A percentile compares a stretch with the other conserved stretches of the same genome.
These are phyloP conservation scores for Vitis labrusca DNA, from an alignment of 164 flowering plant genomes.

Conservation along the genomic window DNA sequence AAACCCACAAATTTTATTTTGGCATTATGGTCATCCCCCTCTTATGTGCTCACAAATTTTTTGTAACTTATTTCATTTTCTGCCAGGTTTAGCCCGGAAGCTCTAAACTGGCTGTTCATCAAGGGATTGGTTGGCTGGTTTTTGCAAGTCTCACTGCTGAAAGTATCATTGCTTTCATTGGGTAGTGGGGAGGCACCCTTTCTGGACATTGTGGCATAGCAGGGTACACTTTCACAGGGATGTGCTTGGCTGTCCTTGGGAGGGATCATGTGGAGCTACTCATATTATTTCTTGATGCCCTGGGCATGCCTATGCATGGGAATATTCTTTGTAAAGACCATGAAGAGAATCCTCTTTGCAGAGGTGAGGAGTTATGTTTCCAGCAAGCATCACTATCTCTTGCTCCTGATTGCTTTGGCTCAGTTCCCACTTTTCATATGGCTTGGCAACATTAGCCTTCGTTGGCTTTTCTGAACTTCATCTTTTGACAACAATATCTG, in stretches of 20 bases:
- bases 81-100: slow-evolving; percentile 48
- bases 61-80: too few relatives aligned
- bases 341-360: slow-evolving; percentile 39
- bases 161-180: slow-evolving; percentile 30
- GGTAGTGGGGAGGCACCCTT: slow-evolving; percentile 50
- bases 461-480: neutral
- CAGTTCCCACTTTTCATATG: slow-evolving; percentile 40
- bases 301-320: slow-evolving; percentile 50
- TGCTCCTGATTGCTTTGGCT: slow-evolving; percentile 42
- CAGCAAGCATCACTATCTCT: slow-evolving; percentile 38
- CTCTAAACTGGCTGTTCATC: slow-evolving; percentile 30
- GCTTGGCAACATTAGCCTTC: slow-evolving; percentile 21
- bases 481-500: too few relatives aligned
- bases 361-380: slow-evolving; percentile 41
- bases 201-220: slow-evolving; percentile 50
- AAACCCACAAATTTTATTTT: too few relatives aligned
- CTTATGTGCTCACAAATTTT: too few relatives aligned
- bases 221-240: slow-evolving; percentile 42
- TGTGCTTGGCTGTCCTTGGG: slow-evolving; percentile 34
- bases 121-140: slow-evolving; percentile 34
- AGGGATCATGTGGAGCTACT: slow-evolving; percentile 22
- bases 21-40: too few relatives aligned
- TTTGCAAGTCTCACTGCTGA: slow-evolving; percentile 32
- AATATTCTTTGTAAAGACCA: slow-evolving; percentile 43
- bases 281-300: slow-evolving; percentile 30